A percentile compares a stretch with the other conserved stretches of the same genome.
phyloP scores from a whole-genome alignment of 306 rosid genomes.

The Purshia tridentata region DNA sequence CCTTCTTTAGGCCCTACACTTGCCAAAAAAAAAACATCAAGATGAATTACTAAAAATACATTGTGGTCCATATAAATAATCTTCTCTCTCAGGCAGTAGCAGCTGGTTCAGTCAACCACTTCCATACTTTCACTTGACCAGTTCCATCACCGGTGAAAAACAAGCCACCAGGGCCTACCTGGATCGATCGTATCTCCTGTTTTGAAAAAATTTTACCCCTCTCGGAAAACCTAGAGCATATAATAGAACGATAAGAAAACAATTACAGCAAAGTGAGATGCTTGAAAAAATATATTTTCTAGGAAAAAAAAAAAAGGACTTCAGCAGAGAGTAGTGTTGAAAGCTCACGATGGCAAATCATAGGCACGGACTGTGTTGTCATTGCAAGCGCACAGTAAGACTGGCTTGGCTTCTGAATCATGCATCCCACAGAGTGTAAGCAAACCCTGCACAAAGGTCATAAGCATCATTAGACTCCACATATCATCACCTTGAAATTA shows the following conservation, averaged over 20 bases:
- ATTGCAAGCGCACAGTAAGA: slow-evolving; percentile 77
- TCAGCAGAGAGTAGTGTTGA: slow-evolving; percentile 15
- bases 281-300: background rate
- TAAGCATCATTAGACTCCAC: slow-evolving; percentile 1
- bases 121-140: slow-evolving; percentile 90
- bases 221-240: slow-evolving; percentile 69
- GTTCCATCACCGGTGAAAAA: slow-evolving; percentile 96
- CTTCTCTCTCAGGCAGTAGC: slow-evolving; percentile 32
- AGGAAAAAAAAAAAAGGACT: background rate
- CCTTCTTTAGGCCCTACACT: slow-evolving; percentile 33
- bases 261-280: slow-evolving; percentile 2
- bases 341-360: slow-evolving; percentile 95
- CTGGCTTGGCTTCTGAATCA: slow-evolving; percentile 86
- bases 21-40: slow-evolving; percentile 14
- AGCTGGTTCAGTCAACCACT: slow-evolving; percentile 52
- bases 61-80: background rate
- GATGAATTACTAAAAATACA: slow-evolving; percentile 23
- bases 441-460: slow-evolving; percentile 59
- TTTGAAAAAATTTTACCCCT: slow-evolving; percentile 77
- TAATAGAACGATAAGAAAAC: slow-evolving; percentile 2
- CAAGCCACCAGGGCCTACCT: slow-evolving; percentile 73
- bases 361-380: slow-evolving; percentile 84
- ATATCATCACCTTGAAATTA: background rate
- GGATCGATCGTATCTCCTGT: slow-evolving; percentile 78
- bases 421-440: slow-evolving; percentile 86